phyloP scores from a whole-genome alignment of 495 filamentous ascomycete species.

The Lichenothelia convexa region DNA sequence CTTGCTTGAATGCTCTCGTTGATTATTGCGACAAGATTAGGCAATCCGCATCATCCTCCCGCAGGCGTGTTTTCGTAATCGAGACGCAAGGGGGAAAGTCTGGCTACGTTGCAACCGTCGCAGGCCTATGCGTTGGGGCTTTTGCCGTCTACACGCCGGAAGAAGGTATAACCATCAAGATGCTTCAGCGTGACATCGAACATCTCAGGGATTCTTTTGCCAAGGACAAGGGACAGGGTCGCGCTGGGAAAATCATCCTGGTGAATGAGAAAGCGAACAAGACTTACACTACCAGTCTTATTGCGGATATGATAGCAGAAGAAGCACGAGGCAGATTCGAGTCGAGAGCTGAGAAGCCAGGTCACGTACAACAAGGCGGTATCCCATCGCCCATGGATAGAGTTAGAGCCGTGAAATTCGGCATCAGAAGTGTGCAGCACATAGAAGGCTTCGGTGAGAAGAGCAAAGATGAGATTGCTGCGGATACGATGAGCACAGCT shows the following conservation, averaged over 20 bases:
- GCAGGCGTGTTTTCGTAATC: constrained; percentile 88
- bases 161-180: constrained; percentile 84
- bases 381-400: constrained; percentile 92
- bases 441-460: constrained; percentile 58
- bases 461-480: constrained; percentile 45
- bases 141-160: constrained; percentile 96
- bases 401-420: constrained; percentile 75
- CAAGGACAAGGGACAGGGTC: constrained; percentile 71
- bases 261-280: constrained; percentile 82
- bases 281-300: constrained; percentile 80
- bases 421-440: constrained; percentile 79
- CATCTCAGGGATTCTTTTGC: constrained; percentile 74
- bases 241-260: constrained; percentile 84
- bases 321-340: constrained; percentile 88
- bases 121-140: constrained; percentile 75
- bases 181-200: constrained; percentile 79
- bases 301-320: constrained; percentile 88
- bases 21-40: constrained; percentile 94
- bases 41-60: constrained; percentile 83
- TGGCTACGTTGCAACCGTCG: constrained; percentile 84
- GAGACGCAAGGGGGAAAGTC: constrained; percentile 93
- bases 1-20: constrained; percentile 91
- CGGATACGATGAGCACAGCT: constrained; percentile 47
- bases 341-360: constrained; percentile 79
- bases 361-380: constrained; percentile 93